phyloP scores from a whole-genome alignment of 306 rosid genomes.

The Corylus americana region DNA sequence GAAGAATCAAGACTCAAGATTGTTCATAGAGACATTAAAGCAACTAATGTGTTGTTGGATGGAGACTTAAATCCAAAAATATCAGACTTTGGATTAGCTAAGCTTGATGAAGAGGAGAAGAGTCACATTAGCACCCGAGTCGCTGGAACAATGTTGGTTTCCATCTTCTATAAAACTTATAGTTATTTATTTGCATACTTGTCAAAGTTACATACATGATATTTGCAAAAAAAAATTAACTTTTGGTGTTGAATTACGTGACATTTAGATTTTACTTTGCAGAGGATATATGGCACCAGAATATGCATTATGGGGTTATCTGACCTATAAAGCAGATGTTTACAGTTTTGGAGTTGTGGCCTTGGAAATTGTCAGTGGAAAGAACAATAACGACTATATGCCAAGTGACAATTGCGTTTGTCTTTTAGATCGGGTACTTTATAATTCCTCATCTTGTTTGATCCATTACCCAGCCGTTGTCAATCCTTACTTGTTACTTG shows the following conservation, averaged over 20 bases:
- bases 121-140: conserved; percentile 69
- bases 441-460: neutral
- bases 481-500: neutral
- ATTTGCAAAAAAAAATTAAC: neutral
- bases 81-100: conserved; percentile 81
- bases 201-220: neutral
- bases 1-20: conserved; percentile 70
- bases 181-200: neutral
- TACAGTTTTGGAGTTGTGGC: conserved; percentile 77
- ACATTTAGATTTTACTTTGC: conserved; percentile 18
- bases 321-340: conserved; percentile 69
- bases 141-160: conserved; percentile 77
- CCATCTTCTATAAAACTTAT: neutral
- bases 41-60: conserved; percentile 75
- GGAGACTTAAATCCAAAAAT: conserved; percentile 65
- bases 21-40: conserved; percentile 79
- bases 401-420: conserved; percentile 54
- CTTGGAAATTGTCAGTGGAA: conserved; percentile 65
- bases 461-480: neutral
- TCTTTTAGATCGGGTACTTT: conserved; percentile 63
- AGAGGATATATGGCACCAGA: conserved; percentile 86
- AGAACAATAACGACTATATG: conserved; percentile 54
- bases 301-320: conserved; percentile 74
- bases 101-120: conserved; percentile 66
- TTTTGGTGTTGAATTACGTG: neutral